Evolutionary conservation across 768 basidiomycete genomes (phyloP).

Genomic region (Suillus alpinus): DNA sequence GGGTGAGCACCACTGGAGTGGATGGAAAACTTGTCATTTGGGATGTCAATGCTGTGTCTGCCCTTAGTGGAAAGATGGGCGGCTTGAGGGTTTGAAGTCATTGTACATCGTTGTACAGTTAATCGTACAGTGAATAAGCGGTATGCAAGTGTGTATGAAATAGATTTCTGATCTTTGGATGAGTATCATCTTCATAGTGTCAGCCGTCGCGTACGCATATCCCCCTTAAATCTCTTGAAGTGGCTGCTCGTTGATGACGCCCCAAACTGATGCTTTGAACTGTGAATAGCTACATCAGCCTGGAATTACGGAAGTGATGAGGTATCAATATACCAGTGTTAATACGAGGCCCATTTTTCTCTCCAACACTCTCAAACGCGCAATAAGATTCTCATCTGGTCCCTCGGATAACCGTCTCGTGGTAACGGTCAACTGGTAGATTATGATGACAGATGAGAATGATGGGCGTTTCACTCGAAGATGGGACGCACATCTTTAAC

Average conservation of each 20-base stretch:
- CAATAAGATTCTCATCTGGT: conserved; percentile 76
- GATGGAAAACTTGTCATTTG: conserved; percentile 94
- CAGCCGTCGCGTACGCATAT: conserved; percentile 15
- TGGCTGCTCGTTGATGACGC: conserved; percentile 81
- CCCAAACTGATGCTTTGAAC: conserved; percentile 98
- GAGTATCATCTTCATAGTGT: conserved; percentile 1
- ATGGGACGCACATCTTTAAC: conserved; percentile 62
- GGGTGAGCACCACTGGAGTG: conserved; percentile 89
- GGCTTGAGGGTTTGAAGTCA: conserved; percentile 41
- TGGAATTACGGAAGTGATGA: background rate
- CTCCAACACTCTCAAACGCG: conserved; percentile 77
- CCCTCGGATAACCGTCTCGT: conserved; percentile 70
- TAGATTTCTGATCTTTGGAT: background rate
- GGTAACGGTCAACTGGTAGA: conserved; percentile 54
- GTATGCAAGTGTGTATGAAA: background rate
- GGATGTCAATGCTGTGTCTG: conserved; percentile 64
- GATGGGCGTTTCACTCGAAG: background rate
- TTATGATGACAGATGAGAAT: background rate
- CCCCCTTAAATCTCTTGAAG: conserved; percentile 16
- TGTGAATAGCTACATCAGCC: conserved; percentile 25
- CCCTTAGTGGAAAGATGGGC: conserved; percentile 48
- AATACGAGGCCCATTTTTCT: conserved; percentile 94
- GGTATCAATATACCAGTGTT: conserved; percentile 61
- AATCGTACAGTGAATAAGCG: background rate
- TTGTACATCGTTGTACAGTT: conserved; percentile 9